Conservation (phyloP, 2,329 filamentous ascomycete genomes). For the Sclerotinia subarctica region DNA sequence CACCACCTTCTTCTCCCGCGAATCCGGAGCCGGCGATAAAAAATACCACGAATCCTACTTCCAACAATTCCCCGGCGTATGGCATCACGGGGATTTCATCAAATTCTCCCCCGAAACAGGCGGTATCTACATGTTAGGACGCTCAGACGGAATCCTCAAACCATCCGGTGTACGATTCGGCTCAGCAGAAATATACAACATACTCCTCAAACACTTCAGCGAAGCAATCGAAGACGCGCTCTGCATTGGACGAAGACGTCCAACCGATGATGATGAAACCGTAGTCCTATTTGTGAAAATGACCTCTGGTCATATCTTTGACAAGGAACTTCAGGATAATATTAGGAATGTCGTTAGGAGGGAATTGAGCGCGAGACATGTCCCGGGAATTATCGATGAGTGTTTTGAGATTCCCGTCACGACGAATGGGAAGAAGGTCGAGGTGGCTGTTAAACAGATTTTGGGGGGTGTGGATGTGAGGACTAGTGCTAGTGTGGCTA, state of each 20-base stretch:
- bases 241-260: constrained; percentile 74
- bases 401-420: constrained; percentile 82
- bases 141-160: constrained; percentile 90
- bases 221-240: constrained; percentile 78
- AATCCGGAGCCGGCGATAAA: constrained; percentile 51
- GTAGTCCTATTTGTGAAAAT: constrained; percentile 87
- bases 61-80: constrained; percentile 71
- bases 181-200: constrained; percentile 92
- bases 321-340: constrained; percentile 54
- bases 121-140: constrained; percentile 84
- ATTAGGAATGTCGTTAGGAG: constrained; percentile 69
- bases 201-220: constrained; percentile 81
- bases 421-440: constrained; percentile 96
- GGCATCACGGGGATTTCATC: constrained; percentile 96
- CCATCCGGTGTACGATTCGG: constrained; percentile 89
- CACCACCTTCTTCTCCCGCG: constrained; percentile 68
- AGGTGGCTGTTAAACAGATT: constrained; percentile 95
- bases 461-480: constrained; percentile 82
- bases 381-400: constrained; percentile 78
- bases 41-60: constrained; percentile 88
- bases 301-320: constrained; percentile 48
- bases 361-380: constrained; percentile 84
- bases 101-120: constrained; percentile 66
- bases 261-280: constrained; percentile 34
- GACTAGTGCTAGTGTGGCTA: constrained; percentile 90